Percentiles rank a stretch among this genome's conserved stretches.
Evolutionary conservation across 2,329 filamentous ascomycete genomes (phyloP).

Genomic region (Colletotrichum godetiae): DNA sequence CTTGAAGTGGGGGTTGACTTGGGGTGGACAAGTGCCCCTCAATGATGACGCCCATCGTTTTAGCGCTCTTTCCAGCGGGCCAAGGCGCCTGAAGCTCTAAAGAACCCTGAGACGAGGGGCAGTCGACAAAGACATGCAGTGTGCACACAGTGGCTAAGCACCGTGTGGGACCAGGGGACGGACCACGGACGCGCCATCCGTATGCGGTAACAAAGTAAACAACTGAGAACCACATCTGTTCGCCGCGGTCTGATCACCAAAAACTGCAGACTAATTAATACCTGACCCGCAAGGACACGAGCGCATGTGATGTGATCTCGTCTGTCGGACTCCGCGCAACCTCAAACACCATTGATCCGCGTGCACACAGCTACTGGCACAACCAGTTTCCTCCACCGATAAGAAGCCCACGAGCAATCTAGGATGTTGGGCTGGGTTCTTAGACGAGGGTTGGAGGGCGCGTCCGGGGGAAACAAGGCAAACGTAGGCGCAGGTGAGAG

Average conservation of each 20-base stretch:
- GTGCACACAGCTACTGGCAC: background rate
- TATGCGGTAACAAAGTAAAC: conserved; percentile 42
- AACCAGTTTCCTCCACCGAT: background rate
- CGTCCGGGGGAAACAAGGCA: conserved; percentile 46
- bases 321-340: conserved; percentile 10
- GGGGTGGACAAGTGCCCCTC: conserved; percentile 23
- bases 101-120: background rate
- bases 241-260: conserved; percentile 32
- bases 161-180: conserved; percentile 6
- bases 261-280: conserved; percentile 20
- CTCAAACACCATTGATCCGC: conserved; percentile 2
- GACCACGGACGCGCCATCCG: conserved; percentile 35
- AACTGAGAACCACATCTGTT: conserved; percentile 33
- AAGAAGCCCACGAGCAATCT: conserved; percentile 5
- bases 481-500: conserved; percentile 42
- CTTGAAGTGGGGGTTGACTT: conserved; percentile 21
- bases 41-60: conserved; percentile 29
- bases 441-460: conserved; percentile 56
- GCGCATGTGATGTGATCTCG: conserved; percentile 15
- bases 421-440: conserved; percentile 72
- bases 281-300: conserved; percentile 20
- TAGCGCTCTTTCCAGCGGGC: conserved; percentile 1
- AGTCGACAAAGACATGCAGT: background rate
- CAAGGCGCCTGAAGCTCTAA: conserved; percentile 5
- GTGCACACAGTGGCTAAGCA: background rate